Conservation (phyloP, 2,329 filamentous ascomycete species). For the Trichophyton schoenleinii region DNA sequence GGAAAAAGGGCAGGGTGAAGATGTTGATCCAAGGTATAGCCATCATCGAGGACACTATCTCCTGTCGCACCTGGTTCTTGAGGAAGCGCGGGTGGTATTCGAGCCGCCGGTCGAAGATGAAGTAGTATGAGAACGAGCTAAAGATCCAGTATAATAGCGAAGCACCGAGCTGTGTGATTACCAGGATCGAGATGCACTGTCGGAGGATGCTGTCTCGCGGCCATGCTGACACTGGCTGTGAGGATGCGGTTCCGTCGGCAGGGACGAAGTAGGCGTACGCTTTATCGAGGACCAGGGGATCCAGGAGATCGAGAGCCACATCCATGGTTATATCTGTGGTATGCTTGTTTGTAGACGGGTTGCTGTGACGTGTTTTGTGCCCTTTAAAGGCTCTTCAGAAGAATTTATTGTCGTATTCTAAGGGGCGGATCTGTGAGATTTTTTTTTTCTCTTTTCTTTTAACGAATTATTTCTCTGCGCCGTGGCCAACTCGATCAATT, state of each 20-base stretch:
- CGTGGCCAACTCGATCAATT: no score
- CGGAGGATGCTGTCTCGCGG: constrained; percentile 56
- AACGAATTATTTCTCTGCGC: no score
- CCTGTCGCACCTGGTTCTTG: constrained; percentile 67
- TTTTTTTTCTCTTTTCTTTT: no score
- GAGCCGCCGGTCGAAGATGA: constrained; percentile 72
- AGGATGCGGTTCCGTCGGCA: constrained; percentile 49
- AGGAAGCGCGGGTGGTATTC: constrained; percentile 71
- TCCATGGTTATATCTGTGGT: constrained; percentile 49
- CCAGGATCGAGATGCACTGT: constrained; percentile 55
- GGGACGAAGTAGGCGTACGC: constrained; percentile 57
- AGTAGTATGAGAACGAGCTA: constrained; percentile 59
- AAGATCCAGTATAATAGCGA: constrained; percentile 56
- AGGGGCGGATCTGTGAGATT: no score
- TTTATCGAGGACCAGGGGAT: constrained; percentile 60
- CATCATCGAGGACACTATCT: constrained; percentile 58
- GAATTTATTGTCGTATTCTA: no score
- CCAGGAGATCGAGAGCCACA: constrained; percentile 62
- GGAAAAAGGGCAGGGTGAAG: constrained; percentile 62
- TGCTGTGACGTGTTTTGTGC: no score
- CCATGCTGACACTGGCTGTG: constrained; percentile 38
- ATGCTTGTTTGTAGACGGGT: not conserved
- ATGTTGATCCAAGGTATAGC: constrained; percentile 63
- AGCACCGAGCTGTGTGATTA: constrained; percentile 58
- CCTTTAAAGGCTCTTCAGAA: no score